A percentile compares a stretch with the other conserved stretches of the same genome.
phyloP scores from a whole-genome alignment of 169 alveolate genomes.

The Babesia bigemina region DNA sequence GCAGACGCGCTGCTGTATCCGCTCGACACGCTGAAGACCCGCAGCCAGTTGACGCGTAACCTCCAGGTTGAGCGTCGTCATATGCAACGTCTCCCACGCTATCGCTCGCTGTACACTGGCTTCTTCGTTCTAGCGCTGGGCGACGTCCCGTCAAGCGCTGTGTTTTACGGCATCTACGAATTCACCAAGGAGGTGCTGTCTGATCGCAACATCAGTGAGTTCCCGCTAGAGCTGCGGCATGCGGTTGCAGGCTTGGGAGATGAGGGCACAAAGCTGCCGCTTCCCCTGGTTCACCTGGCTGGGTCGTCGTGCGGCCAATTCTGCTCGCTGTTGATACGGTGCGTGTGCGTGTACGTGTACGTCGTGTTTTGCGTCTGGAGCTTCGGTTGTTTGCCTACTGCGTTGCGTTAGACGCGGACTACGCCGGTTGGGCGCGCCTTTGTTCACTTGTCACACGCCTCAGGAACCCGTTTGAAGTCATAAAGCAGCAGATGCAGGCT shows the following conservation, averaged over 20 bases:
- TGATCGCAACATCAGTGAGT: constrained; percentile 24
- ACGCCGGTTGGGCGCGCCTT: not conserved
- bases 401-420: not conserved
- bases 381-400: not conserved
- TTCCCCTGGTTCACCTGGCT: constrained; percentile 46
- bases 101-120: constrained; percentile 69
- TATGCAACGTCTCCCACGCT: constrained; percentile 23
- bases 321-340: constrained; percentile 55
- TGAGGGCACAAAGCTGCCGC: constrained; percentile 33
- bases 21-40: constrained; percentile 78
- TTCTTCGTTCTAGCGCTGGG: constrained; percentile 71
- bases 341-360: not conserved
- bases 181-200: constrained; percentile 69
- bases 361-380: not conserved
- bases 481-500: constrained; percentile 88
- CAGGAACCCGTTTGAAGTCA: constrained; percentile 91
- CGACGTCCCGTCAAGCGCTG: constrained; percentile 78
- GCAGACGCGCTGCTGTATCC: constrained; percentile 79
- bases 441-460: not conserved
- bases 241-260: not conserved
- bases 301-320: constrained; percentile 65
- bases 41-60: constrained; percentile 65
- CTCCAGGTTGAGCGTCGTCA: constrained; percentile 40
- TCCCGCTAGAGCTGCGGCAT: not conserved
- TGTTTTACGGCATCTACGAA: constrained; percentile 78